A percentile compares a stretch with the other conserved stretches of the same genome.
Evolutionary conservation across 768 basidiomycete genomes (phyloP).

Genomic region (Tephrocybe sp.): DNA sequence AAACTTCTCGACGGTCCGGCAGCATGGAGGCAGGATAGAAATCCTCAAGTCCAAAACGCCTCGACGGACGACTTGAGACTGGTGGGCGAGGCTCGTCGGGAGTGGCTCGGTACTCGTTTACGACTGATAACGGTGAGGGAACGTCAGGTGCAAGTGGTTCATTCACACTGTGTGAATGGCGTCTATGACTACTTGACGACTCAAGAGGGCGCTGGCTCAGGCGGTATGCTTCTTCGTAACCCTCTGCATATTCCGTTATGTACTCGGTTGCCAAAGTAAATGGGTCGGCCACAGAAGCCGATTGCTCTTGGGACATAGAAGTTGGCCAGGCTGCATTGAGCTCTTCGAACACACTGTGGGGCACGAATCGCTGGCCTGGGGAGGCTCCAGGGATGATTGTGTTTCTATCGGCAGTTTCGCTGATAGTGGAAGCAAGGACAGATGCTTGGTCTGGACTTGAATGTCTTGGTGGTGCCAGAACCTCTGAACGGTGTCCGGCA

Average conservation of each 20-base stretch:
- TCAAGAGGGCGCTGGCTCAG: neutral
- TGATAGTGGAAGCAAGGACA: neutral
- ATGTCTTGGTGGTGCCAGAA: neutral
- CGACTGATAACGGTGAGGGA: neutral
- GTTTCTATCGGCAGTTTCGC: constrained; percentile 16
- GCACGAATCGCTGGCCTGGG: constrained; percentile 30
- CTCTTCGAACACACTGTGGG: constrained; percentile 7
- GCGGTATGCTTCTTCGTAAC: constrained; percentile 24
- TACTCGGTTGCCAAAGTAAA: constrained; percentile 22
- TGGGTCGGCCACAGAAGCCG: constrained; percentile 15
- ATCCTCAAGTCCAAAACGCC: neutral
- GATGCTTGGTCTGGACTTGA: neutral
- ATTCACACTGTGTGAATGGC: too few species aligned
- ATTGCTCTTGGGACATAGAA: neutral
- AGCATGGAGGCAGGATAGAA: neutral
- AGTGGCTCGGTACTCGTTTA: too few species aligned
- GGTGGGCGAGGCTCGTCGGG: too few species aligned
- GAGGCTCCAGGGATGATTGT: constrained; percentile 31
- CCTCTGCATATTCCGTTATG: constrained; percentile 23
- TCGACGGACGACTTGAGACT: neutral
- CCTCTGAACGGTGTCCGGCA: neutral
- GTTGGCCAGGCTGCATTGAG: too few species aligned
- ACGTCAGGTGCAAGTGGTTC: neutral
- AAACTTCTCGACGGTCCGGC: neutral
- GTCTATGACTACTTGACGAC: neutral